Evolutionary conservation across 495 filamentous ascomycete species (phyloP).

Genomic region (Physcia stellaris): DNA sequence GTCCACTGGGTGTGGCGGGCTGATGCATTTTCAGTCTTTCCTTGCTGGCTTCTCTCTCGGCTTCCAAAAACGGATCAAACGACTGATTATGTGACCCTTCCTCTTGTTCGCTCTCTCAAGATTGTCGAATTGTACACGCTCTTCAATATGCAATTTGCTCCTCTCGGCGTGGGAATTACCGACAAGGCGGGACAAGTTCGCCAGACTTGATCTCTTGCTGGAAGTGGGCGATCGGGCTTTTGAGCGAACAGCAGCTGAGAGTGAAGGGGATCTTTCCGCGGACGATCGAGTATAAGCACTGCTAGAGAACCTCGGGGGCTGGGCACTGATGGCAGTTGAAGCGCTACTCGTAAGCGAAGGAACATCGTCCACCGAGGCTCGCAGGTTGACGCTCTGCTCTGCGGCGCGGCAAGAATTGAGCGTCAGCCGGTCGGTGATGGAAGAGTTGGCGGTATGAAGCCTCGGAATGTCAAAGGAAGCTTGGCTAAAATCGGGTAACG

Average conservation of each 20-base stretch:
- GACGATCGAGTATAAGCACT: conserved; percentile 33
- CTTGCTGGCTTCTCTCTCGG: conserved; percentile 35
- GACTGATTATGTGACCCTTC: conserved; percentile 62
- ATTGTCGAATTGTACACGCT: conserved; percentile 37
- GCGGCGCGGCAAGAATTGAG: conserved; percentile 34
- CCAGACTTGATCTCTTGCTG: conserved; percentile 66
- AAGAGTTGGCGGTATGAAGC: conserved; percentile 59
- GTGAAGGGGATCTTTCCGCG: conserved; percentile 53
- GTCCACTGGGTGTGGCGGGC: too few relatives aligned
- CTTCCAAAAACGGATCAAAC: conserved; percentile 78
- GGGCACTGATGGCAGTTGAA: conserved; percentile 64
- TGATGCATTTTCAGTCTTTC: too few relatives aligned
- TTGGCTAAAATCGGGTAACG: conserved; percentile 18
- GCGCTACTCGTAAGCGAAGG: conserved; percentile 78
- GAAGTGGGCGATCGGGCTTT: conserved; percentile 31
- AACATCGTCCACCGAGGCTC: conserved; percentile 72
- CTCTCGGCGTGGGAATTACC: conserved; percentile 63
- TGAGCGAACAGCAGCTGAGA: conserved; percentile 50
- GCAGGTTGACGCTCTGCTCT: conserved; percentile 48
- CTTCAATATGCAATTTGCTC: conserved; percentile 70
- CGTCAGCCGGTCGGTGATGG: conserved; percentile 53
- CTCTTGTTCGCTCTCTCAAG: conserved; percentile 48
- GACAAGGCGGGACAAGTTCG: conserved; percentile 71
- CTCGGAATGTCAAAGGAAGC: conserved; percentile 54
- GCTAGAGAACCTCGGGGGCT: conserved; percentile 30